These are phyloP conservation scores for Trichophyton mentagrophytes DNA, from an alignment of 2,329 filamentous ascomycete genomes.

Conservation along the genomic window DNA sequence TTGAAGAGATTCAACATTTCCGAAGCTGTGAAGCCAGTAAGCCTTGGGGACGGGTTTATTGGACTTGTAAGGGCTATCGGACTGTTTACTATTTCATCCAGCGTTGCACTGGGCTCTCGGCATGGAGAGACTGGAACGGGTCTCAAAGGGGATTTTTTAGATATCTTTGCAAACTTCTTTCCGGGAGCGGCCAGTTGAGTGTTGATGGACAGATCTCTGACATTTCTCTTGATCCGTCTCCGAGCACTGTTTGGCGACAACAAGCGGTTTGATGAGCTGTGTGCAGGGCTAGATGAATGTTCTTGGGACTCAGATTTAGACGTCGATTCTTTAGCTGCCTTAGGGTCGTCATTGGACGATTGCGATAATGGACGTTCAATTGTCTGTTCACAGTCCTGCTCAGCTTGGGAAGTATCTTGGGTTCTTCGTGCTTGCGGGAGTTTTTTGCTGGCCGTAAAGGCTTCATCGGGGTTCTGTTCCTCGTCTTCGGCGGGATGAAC, in stretches of 20 bases:
- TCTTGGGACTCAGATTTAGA: neutral
- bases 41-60: conserved; percentile 16
- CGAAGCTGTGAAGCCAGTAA: conserved; percentile 23
- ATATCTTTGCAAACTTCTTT: conserved; percentile 22
- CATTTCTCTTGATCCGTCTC: conserved; percentile 23
- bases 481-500: neutral
- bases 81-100: conserved; percentile 32
- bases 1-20: conserved; percentile 33
- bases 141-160: conserved; percentile 19
- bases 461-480: neutral
- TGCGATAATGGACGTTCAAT: neutral
- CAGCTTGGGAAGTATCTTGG: neutral
- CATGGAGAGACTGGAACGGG: conserved; percentile 10
- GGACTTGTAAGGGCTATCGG: conserved; percentile 23
- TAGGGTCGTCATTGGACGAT: neutral
- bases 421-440: neutral
- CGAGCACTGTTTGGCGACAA: conserved; percentile 6
- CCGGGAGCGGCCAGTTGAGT: conserved; percentile 25
- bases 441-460: neutral
- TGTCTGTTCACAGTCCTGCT: neutral
- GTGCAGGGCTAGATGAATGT: neutral
- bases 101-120: conserved; percentile 21
- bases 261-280: neutral
- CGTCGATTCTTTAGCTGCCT: neutral
- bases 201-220: conserved; percentile 30